These are phyloP conservation scores for Oldenlandia corymbosa DNA, from an alignment of 257 asterid genomes.

Conservation along the genomic window DNA sequence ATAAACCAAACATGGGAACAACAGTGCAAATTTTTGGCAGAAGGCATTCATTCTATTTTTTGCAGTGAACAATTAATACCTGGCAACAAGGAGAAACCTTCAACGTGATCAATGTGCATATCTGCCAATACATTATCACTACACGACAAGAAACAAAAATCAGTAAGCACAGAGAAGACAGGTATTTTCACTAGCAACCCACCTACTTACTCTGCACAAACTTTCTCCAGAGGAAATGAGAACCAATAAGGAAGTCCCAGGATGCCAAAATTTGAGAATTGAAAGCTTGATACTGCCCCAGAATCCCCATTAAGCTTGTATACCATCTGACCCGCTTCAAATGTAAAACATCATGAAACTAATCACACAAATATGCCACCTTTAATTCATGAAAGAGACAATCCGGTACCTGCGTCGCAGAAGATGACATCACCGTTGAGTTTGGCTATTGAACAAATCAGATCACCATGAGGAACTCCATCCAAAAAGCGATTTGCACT, in stretches of 20 bases:
- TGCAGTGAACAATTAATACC: conserved; percentile 18
- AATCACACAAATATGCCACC: conserved; percentile 12
- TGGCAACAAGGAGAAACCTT: conserved; percentile 60
- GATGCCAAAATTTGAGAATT: conserved; percentile 59
- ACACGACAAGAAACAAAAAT: conserved; percentile 19
- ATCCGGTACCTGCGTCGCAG: conserved; percentile 68
- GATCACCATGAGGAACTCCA: conserved; percentile 61
- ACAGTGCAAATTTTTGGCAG: neutral
- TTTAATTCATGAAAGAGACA: neutral
- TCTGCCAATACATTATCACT: conserved; percentile 43
- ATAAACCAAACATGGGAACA: neutral
- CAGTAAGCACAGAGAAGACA: conserved; percentile 17
- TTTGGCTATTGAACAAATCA: conserved; percentile 66
- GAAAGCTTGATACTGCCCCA: conserved; percentile 46
- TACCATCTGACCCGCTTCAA: conserved; percentile 74
- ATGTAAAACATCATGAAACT: conserved; percentile 24
- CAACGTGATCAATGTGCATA: conserved; percentile 44
- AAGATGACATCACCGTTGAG: conserved; percentile 44
- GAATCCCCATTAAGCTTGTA: conserved; percentile 48
- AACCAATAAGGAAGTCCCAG: conserved; percentile 96
- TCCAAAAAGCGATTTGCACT: conserved; percentile 31
- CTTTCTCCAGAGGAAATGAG: conserved; percentile 56
- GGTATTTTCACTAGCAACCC: neutral
- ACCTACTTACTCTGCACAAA: conserved; percentile 52
- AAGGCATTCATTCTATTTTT: neutral